Evolutionary conservation across 2,329 filamentous ascomycete species (phyloP).

Genomic region (Achaetomium macrosporum): DNA sequence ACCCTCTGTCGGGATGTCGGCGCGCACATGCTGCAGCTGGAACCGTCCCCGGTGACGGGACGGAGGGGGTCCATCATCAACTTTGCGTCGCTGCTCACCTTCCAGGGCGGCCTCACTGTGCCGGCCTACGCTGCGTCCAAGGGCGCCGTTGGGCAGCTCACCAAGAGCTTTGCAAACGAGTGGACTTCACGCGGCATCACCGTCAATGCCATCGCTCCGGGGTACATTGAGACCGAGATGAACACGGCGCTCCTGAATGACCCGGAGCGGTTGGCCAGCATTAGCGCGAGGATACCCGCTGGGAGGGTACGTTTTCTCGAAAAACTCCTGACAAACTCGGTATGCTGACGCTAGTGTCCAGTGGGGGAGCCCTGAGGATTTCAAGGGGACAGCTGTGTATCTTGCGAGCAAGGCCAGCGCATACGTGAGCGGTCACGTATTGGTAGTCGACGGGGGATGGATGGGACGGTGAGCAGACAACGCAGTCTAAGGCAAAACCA

Average conservation of each 20-base stretch:
- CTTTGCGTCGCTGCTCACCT: conserved; percentile 71
- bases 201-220: conserved; percentile 84
- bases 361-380: conserved; percentile 81
- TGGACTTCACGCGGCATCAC: conserved; percentile 75
- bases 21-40: conserved; percentile 65
- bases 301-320: conserved; percentile 43
- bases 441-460: conserved; percentile 88
- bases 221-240: conserved; percentile 94
- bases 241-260: conserved; percentile 76
- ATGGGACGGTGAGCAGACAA: conserved; percentile 63
- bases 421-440: conserved; percentile 75
- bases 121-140: conserved; percentile 84
- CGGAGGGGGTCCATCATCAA: conserved; percentile 74
- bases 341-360: conserved; percentile 3
- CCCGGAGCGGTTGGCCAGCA: conserved; percentile 61
- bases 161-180: conserved; percentile 80
- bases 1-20: conserved; percentile 70
- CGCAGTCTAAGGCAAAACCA: not conserved
- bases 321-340: not conserved
- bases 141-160: conserved; percentile 77
- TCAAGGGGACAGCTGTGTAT: conserved; percentile 76
- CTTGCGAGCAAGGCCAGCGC: conserved; percentile 69
- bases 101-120: conserved; percentile 83
- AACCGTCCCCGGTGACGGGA: conserved; percentile 41
- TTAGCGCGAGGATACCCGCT: conserved; percentile 74